phyloP scores from a whole-genome alignment of 257 asterid species.

The Fraxinus excelsior region DNA sequence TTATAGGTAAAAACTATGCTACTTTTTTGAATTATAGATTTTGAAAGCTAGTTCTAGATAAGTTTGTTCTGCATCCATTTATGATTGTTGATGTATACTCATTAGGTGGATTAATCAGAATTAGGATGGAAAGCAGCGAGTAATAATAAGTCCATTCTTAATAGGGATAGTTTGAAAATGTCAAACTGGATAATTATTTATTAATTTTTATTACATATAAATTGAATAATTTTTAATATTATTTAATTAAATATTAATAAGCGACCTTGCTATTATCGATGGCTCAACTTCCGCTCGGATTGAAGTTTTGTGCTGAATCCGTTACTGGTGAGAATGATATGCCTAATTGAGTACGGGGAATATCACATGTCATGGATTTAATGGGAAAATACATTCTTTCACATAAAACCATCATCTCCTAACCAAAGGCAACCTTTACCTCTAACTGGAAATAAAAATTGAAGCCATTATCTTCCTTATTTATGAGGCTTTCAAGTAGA shows the following conservation, averaged over 20 bases:
- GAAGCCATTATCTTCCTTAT: no score
- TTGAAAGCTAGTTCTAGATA: no score
- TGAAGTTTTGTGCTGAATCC: no score
- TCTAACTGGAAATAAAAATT: not conserved
- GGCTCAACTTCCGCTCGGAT: no score
- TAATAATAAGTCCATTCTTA: not conserved
- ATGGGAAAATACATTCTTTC: not conserved
- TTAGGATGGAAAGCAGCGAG: not conserved
- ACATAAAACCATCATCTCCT: not conserved
- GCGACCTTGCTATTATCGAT: no score
- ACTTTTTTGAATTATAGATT: not conserved
- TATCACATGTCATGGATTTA: not conserved
- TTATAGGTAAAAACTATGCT: not conserved
- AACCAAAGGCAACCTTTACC: not conserved
- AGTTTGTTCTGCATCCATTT: not conserved
- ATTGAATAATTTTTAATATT: no score
- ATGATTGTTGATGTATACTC: not conserved
- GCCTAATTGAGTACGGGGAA: not conserved
- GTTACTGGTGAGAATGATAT: no score
- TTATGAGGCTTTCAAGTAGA: no score
- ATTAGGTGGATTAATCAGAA: not conserved
- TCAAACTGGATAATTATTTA: conserved; percentile 11
- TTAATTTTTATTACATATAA: not conserved
- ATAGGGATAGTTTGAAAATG: conserved; percentile 20
- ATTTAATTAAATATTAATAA: no score